Percentiles rank a stretch among this genome's conserved stretches.
Conservation (phyloP, 1,139 yeast genomes). For the Suhomyces anneliseae region DNA sequence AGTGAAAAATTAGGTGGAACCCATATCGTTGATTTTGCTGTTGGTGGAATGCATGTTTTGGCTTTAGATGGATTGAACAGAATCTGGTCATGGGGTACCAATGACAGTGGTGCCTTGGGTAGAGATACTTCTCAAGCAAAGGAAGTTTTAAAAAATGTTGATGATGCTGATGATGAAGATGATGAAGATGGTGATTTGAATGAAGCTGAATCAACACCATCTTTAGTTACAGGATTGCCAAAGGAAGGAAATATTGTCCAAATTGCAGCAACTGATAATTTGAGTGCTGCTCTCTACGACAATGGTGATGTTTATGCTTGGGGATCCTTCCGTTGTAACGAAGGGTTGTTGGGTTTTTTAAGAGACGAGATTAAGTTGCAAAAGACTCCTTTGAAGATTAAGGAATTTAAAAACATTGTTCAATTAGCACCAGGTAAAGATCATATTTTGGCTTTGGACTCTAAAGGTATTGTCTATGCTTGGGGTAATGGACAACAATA, state of each 20-base stretch:
- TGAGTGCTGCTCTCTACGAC: slow-evolving; percentile 75
- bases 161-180: slow-evolving; percentile 56
- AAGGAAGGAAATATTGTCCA: slow-evolving; percentile 57
- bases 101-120: slow-evolving; percentile 91
- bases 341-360: slow-evolving; percentile 84
- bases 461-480: slow-evolving; percentile 83
- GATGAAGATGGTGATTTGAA: slow-evolving; percentile 84
- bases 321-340: slow-evolving; percentile 95
- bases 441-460: slow-evolving; percentile 80
- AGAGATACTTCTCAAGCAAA: slow-evolving; percentile 69
- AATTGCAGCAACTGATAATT: slow-evolving; percentile 89
- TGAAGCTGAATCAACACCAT: slow-evolving; percentile 87
- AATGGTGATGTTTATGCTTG: slow-evolving; percentile 93
- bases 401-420: slow-evolving; percentile 66
- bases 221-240: slow-evolving; percentile 68
- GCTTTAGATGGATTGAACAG: slow-evolving; percentile 74
- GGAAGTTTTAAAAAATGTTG: slow-evolving; percentile 66
- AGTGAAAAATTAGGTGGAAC: slow-evolving; percentile 53
- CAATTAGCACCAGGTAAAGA: slow-evolving; percentile 93
- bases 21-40: slow-evolving; percentile 76
- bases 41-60: slow-evolving; percentile 92
- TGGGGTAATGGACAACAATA: slow-evolving; percentile 98
- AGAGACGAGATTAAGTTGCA: slow-evolving; percentile 62
- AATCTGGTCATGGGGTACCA: slow-evolving; percentile 97
- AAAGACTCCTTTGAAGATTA: slow-evolving; percentile 62